Evolutionary conservation across 306 rosid genomes (phyloP).

Genomic region (Oemleria cerasiformis): DNA sequence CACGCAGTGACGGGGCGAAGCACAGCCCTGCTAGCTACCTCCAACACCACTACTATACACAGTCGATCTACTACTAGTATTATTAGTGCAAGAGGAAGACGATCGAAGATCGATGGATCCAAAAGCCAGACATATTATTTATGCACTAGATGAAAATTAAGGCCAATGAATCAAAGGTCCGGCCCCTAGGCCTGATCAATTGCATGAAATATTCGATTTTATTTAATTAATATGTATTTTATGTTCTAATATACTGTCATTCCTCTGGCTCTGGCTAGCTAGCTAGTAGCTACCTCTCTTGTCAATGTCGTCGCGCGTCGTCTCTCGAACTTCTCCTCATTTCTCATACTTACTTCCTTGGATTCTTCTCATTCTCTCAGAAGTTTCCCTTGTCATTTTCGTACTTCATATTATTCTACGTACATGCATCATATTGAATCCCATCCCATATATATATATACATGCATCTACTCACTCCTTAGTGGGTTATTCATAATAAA

Average conservation of each 20-base stretch:
- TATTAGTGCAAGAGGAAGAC: too few relatives aligned
- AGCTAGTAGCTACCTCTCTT: neutral
- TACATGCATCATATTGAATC: neutral
- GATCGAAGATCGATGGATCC: too few relatives aligned
- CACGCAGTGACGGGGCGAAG: conserved; percentile 3
- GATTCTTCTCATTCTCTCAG: conserved; percentile 16
- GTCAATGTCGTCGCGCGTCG: neutral
- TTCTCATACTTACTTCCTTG: conserved; percentile 13
- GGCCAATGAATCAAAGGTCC: neutral
- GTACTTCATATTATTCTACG: neutral
- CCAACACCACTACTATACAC: too few relatives aligned
- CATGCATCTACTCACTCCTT: too few relatives aligned
- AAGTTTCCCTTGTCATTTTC: conserved; percentile 36
- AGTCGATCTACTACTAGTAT: too few relatives aligned
- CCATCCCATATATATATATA: neutral
- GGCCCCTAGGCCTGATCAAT: neutral
- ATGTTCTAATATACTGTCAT: too few relatives aligned
- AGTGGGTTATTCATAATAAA: too few relatives aligned
- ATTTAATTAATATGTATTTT: too few relatives aligned
- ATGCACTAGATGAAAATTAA: too few relatives aligned
- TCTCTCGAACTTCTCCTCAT: neutral
- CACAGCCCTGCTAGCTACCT: neutral
- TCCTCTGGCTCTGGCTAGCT: too few relatives aligned
- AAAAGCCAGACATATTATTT: too few relatives aligned
- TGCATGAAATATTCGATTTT: too few relatives aligned